Base-by-base conservation (phyloP, 305 asterid genomes). In the Fraxinus albicans region DNA sequence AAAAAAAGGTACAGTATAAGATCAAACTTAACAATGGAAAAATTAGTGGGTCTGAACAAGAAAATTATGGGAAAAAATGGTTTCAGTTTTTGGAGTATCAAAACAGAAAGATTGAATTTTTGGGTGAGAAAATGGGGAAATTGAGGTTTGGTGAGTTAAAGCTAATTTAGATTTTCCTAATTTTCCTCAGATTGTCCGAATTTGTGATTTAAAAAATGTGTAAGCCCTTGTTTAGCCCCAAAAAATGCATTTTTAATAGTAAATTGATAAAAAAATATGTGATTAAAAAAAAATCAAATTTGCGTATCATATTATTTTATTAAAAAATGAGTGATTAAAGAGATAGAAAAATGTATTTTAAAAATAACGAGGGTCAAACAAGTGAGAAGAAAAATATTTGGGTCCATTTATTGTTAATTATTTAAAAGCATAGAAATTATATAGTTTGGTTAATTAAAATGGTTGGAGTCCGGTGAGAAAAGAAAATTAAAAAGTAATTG, bases 401-500 rank as follows among this genome's bases (percentile, higher is more conserved):
- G 81, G 86, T 86, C 77, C 86, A 86, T 89, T 88, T 86, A 88
- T 92, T 89, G 85, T 87, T 88, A 80, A 84, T 88, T 86, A 88
- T 85, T 85, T 65, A 6, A 85, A 87, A 88, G 90, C 75, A 69
- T 78, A 76, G 84, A 88, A 91, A 88, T 93, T 53, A 92, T 93
- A 86, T 89, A 88, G 90, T 92, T 89, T 94, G 88, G 96, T 95
- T 94, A 83, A 95, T 90, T 53, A 88, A 92, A 90, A 90, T 86
- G 90, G 90, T 89, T 93, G 92, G 89, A 90, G 91, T 92, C 95
- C 97, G 95, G 89, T 38, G 73, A 81, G 84, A 88, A 86, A 83
- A 73, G 29, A 77, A 83, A 82, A 38, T 2, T 17, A n/a, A 35
- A 31, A 81, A 83, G 84, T 82, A 89, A 86, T 88, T 87, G 88